These are phyloP conservation scores for Leccinum subgranulosum DNA, from an alignment of 768 basidiomycete genomes.

Conservation along the genomic window DNA sequence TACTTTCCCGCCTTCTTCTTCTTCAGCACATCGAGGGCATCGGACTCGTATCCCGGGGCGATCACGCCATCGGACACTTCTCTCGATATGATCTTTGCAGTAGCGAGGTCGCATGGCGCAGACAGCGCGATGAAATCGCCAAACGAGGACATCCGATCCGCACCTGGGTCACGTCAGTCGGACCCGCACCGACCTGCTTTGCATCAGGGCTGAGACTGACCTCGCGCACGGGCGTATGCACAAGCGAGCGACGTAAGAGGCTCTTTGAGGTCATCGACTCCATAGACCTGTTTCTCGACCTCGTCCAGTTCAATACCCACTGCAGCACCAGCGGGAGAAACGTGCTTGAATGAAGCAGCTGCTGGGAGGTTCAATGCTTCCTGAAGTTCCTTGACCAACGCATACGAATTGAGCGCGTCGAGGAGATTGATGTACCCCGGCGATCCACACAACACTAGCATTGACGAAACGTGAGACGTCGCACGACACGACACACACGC, in stretches of 20 bases:
- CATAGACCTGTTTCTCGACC: constrained; percentile 90
- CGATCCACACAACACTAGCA: constrained; percentile 80
- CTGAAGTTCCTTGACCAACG: constrained; percentile 90
- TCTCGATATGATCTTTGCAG: constrained; percentile 95
- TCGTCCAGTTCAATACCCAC: constrained; percentile 83
- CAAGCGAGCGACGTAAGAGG: constrained; percentile 83
- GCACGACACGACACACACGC: neutral
- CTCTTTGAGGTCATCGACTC: constrained; percentile 92
- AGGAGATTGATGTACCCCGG: constrained; percentile 99
- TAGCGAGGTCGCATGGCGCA: constrained; percentile 87
- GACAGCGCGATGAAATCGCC: constrained; percentile 98
- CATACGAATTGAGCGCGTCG: constrained; percentile 96
- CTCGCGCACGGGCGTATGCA: constrained; percentile 95
- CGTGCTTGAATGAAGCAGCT: constrained; percentile 99
- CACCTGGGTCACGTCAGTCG: constrained; percentile 48
- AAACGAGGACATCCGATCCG: constrained; percentile 99
- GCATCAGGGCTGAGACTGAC: constrained; percentile 35
- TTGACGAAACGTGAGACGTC: constrained; percentile 2
- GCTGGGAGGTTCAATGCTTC: constrained; percentile 87
- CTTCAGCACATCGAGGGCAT: constrained; percentile 84
- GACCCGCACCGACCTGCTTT: neutral
- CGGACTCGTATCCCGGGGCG: constrained; percentile 85
- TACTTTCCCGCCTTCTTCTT: constrained; percentile 99
- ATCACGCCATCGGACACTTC: constrained; percentile 99
- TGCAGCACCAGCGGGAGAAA: constrained; percentile 96